These are phyloP conservation scores for Elongisporangium anandrum DNA, from an alignment of 352 stramenopile species.

Conservation along the genomic window DNA sequence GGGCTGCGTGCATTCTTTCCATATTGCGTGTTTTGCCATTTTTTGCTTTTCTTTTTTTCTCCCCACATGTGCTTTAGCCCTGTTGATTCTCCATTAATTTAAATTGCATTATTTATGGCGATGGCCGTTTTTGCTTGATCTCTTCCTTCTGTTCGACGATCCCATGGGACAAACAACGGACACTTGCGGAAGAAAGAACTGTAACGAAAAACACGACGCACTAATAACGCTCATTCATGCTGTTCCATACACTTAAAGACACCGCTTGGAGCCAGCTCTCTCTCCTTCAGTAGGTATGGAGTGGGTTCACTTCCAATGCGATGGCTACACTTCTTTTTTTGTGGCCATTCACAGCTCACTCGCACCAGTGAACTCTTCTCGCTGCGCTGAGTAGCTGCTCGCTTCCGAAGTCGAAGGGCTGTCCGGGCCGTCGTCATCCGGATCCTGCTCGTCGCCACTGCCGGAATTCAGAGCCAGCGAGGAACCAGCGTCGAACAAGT, in stretches of 20 bases:
- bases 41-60: not conserved
- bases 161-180: not conserved
- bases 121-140: not conserved
- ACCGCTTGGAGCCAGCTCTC: not conserved
- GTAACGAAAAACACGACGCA: not conserved
- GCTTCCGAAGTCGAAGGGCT: not conserved
- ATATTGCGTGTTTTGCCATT: not conserved
- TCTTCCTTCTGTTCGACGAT: not conserved
- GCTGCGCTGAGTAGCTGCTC: not conserved
- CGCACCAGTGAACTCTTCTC: not conserved
- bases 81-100: not conserved
- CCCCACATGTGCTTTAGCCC: not conserved
- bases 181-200: not conserved
- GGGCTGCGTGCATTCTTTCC: not conserved
- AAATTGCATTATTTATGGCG: not conserved
- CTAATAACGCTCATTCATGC: not conserved
- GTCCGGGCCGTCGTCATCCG: conserved; percentile 44
- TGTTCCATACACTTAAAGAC: not conserved
- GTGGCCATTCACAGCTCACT: not conserved
- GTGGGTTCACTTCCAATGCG: not conserved
- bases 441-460: conserved; percentile 27
- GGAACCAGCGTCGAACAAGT: conserved; percentile 51
- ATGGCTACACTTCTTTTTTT: not conserved
- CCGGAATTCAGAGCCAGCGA: conserved; percentile 2
- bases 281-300: not conserved